Base-by-base conservation (phyloP, 768 basidiomycete species). In the Kwoniella heveanensis region DNA sequence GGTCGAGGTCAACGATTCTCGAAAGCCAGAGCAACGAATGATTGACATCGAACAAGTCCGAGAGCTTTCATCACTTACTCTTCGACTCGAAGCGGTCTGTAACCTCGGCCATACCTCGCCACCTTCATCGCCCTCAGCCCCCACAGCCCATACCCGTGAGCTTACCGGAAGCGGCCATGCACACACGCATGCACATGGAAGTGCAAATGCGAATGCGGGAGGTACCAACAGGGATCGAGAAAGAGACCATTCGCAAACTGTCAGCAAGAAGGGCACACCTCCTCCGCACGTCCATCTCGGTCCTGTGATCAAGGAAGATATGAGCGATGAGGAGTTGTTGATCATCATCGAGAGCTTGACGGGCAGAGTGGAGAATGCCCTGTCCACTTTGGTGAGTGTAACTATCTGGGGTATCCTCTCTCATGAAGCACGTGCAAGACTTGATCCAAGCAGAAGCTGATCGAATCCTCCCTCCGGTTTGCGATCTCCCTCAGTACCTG, bases 1-100 rank as follows among this genome's bases (percentile, higher is more conserved):
- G 25, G 78, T 79, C 4, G 78, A 79, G 57, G 76, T 77, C 27
- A 63, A 69, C 22, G 70, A 65, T 50, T 48, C 71, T 21, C 66
- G 65, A 12, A 54, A 67, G 2, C 52, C 59, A 10, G 73, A 70
- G 61, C 57, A 67, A 25, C 67, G 78, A 1, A 53, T 71, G 21
- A 76, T 81, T 59, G 74, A 77, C 54, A 72, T 90, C n/a, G 84
- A 84, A 15, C 88, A 91, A 77, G 87, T 92, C 73, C 85, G 85
- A 54, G 85, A 89, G 63, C 80, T 97, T 50, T 89, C 87, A 0
- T 71, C 86, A 66, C 77, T 94, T 12, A 88, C 89, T 73, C 81
- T 94, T 24, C 86, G 92, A 3, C 82, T 93, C 29, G 92, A 97
- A 80, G 86, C 89, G 2, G 83, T 92, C 26, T 74, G 60, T n/a